Evolutionary conservation across 495 filamentous ascomycete species (phyloP), one percentile per base, ranked within the genome.

Genomic region (Immersiella caudata): DNA sequence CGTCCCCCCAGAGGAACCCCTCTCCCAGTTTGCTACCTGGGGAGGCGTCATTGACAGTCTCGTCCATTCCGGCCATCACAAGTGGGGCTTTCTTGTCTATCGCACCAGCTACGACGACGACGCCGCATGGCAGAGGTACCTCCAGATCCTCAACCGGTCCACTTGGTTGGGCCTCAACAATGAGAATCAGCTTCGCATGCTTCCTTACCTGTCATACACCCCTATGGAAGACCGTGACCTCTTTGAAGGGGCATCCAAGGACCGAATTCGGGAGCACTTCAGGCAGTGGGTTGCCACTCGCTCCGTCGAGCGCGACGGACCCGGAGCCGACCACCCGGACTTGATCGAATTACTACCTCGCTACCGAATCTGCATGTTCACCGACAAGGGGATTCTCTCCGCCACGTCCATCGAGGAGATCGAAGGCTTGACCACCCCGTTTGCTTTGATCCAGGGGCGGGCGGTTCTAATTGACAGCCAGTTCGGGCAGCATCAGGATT

Each of bases 31-130:
- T 12, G 2, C 40, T 12, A 14, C 5, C 40, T 46, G 16, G 40
- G 40, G 40, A 46, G 16, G 40, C 40, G 40, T 46, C 27, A 63
- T 68, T 6, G 2, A 27, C 29, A 56, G 60, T 18, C 25, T 68
- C 50, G 40, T 57, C 66, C 27, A 49, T 12, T 40, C 66, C 6
- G 49, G 61, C 1, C 66, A 68, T 35, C 33, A n/a, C 2, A 68
- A 51, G 78, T 71, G 66, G 69, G 69, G 69, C 3, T 71, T 71
- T 49, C 66, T 71, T 62, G 35, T 71, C 24, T 71, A 71, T 49
- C 69, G 66, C 36, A 62, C 64, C 21, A 46, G 33, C 52, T 68
- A 71, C 66, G 62, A 46, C 62, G 66, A 71, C 24, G 62, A 71
- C 55, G 69, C 27, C 7, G 69, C 66, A 6, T 71, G 66, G 69